A percentile compares a stretch with the other conserved stretches of the same genome.
These are phyloP conservation scores for Carex kokanica DNA, from an alignment of 176 grass and related monocot genomes.

Conservation along the genomic window DNA sequence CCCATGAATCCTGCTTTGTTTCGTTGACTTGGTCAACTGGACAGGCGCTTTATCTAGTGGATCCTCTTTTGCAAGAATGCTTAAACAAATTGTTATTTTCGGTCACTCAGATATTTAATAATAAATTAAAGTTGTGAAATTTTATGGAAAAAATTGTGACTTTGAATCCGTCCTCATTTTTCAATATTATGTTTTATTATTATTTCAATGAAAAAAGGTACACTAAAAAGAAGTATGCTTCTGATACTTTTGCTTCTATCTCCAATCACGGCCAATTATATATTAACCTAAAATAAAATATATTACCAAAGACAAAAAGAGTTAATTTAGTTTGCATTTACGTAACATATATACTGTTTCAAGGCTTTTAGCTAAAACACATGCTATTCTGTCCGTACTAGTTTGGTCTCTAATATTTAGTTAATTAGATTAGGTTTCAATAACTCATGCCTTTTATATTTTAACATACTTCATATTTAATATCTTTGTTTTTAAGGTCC, in stretches of 20 bases:
- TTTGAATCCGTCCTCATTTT: background rate
- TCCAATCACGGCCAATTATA: background rate
- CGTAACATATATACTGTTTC: background rate
- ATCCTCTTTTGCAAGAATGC: background rate
- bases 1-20: slow-evolving; percentile 3
- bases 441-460: too few species aligned
- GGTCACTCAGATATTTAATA: background rate
- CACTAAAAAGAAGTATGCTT: background rate
- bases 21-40: slow-evolving; percentile 3
- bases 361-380: background rate
- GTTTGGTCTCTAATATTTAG: background rate
- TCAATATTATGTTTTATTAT: background rate
- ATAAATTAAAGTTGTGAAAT: too few species aligned
- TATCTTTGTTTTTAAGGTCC: too few species aligned
- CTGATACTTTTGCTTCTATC: background rate
- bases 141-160: background rate
- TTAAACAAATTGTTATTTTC: background rate
- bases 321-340: background rate
- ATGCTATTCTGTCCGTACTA: background rate
- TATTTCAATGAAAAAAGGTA: background rate
- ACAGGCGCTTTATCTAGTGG: background rate
- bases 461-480: too few species aligned
- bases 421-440: too few species aligned
- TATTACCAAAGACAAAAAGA: background rate
- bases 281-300: background rate